Conservation (phyloP, 768 basidiomycete genomes). For the Leccinum imitatum region DNA sequence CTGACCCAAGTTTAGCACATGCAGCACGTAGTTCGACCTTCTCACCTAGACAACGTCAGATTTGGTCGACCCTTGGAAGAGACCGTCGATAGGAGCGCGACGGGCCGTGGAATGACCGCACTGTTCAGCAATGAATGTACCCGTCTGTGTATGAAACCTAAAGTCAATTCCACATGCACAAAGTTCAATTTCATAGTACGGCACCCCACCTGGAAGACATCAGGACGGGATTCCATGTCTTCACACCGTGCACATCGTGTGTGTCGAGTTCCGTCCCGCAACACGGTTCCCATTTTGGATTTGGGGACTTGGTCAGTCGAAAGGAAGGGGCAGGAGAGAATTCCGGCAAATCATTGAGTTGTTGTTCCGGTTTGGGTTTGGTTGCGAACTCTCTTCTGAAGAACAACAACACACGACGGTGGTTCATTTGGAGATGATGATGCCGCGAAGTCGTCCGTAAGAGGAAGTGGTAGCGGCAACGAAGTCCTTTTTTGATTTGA, state of each 20-base stretch:
- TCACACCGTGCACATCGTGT: slow-evolving; percentile 36
- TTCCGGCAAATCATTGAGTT: slow-evolving; percentile 11
- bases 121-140: slow-evolving; percentile 55
- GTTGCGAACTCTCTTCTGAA: slow-evolving; percentile 8
- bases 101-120: slow-evolving; percentile 60
- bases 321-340: slow-evolving; percentile 32
- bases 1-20: slow-evolving; percentile 26
- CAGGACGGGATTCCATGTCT: slow-evolving; percentile 41
- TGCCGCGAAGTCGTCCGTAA: slow-evolving; percentile 14
- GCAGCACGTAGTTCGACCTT: slow-evolving; percentile 12
- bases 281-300: slow-evolving; percentile 44
- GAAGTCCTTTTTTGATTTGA: no score
- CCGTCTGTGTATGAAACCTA: slow-evolving; percentile 22
- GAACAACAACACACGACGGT: background rate
- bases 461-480: slow-evolving; percentile 11
- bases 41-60: slow-evolving; percentile 66
- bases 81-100: slow-evolving; percentile 60
- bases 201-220: slow-evolving; percentile 31
- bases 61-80: slow-evolving; percentile 52
- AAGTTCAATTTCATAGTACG: slow-evolving; percentile 14
- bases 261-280: slow-evolving; percentile 17
- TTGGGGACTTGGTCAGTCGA: slow-evolving; percentile 37
- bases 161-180: slow-evolving; percentile 26
- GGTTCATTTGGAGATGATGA: background rate
- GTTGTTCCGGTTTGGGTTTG: background rate